phyloP scores from a whole-genome alignment of 2,329 filamentous ascomycete species.

The Aotearoamyces nothofagi region DNA sequence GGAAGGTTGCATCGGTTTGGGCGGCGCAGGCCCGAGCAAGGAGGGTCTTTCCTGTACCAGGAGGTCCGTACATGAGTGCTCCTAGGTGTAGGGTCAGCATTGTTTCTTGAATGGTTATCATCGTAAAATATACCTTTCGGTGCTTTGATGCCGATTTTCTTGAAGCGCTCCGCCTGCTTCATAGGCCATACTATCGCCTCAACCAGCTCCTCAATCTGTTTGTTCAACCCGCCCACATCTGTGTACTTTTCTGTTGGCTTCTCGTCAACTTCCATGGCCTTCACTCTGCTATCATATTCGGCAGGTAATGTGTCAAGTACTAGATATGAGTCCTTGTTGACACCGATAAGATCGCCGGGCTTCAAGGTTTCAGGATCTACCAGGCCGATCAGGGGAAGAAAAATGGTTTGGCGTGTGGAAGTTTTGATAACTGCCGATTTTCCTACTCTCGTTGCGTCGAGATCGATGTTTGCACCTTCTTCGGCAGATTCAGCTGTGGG shows the following conservation, averaged over 20 bases:
- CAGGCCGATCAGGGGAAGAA: constrained; percentile 89
- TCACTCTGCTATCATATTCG: constrained; percentile 96
- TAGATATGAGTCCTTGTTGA: constrained; percentile 98
- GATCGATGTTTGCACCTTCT: constrained; percentile 95
- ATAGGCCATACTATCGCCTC: constrained; percentile 99
- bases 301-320: constrained; percentile 92
- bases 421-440: constrained; percentile 99
- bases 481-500: constrained; percentile 91
- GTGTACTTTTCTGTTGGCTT: constrained; percentile 99
- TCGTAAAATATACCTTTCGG: constrained; percentile 62
- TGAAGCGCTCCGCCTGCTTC: constrained; percentile 98
- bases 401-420: constrained; percentile 95
- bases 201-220: constrained; percentile 97
- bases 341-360: constrained; percentile 90
- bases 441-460: constrained; percentile 90
- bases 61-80: constrained; percentile 93
- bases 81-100: constrained; percentile 34
- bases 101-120: constrained; percentile 16
- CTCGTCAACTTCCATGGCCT: constrained; percentile 99
- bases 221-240: constrained; percentile 92
- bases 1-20: constrained; percentile 95
- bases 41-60: constrained; percentile 80
- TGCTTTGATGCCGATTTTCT: constrained; percentile 99
- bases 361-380: constrained; percentile 93
- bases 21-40: constrained; percentile 92